A percentile compares a stretch with the other conserved stretches of the same genome.
These are phyloP conservation scores for Elongisporangium anandrum DNA, from an alignment of 352 stramenopile species.

Conservation along the genomic window DNA sequence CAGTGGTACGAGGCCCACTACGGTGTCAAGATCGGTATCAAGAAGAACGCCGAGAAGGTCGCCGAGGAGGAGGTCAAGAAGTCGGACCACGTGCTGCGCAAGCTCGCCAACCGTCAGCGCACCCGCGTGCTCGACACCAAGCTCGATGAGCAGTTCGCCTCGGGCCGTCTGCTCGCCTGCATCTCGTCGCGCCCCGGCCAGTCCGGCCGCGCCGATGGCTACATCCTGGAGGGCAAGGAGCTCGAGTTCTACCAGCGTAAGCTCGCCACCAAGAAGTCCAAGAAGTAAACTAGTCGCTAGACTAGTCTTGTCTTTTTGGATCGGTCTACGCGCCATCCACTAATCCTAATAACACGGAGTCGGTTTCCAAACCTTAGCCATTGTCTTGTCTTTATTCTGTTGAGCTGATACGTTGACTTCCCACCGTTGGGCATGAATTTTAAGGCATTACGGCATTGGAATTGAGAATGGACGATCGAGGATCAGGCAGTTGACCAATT, in stretches of 20 bases:
- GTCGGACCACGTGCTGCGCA: constrained; percentile 91
- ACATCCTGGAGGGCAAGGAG: constrained; percentile 99
- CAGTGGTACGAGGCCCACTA: constrained; percentile 99
- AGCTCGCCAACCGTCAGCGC: constrained; percentile 93
- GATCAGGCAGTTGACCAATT: no score
- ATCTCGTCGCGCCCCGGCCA: constrained; percentile 98
- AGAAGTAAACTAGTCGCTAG: constrained; percentile 77
- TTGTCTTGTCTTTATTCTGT: no score
- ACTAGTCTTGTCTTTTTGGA: constrained; percentile 4
- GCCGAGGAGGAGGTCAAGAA: constrained; percentile 90
- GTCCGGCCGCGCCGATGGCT: constrained; percentile 97
- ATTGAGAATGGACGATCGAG: no score
- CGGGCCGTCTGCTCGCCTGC: constrained; percentile 95
- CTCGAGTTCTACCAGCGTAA: constrained; percentile 99
- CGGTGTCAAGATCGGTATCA: constrained; percentile 89
- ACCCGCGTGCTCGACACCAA: constrained; percentile 90
- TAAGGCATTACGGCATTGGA: no score
- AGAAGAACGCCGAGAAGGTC: constrained; percentile 80
- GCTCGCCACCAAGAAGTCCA: constrained; percentile 98
- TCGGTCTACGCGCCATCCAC: background rate
- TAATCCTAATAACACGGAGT: constrained; percentile 41
- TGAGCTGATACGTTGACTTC: no score
- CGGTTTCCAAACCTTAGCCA: constrained; percentile 24
- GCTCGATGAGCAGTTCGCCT: constrained; percentile 97
- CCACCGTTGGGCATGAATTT: no score